Evolutionary conservation across 371 early-diverging fungal species (phyloP).

Genomic region (Mucor saturninus): DNA sequence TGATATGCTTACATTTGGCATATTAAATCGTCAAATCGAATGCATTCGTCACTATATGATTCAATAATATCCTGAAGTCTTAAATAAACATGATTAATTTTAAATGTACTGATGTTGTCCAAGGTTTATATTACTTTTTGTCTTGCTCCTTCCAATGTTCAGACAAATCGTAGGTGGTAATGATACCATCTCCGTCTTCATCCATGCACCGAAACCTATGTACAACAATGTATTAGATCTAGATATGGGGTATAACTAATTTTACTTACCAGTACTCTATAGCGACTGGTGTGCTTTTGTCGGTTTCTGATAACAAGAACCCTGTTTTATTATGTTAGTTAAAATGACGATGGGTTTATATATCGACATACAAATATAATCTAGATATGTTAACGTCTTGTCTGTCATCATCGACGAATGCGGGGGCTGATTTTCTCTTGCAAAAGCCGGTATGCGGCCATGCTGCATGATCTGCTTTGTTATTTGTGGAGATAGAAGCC

Average conservation of each 20-base stretch:
- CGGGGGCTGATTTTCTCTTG: conserved; percentile 2
- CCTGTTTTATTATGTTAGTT: conserved; percentile 36
- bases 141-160: conserved; percentile 87
- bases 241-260: too few relatives aligned
- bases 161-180: conserved; percentile 84
- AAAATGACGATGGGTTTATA: not conserved
- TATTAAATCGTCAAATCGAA: conserved; percentile 52
- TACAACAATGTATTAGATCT: not conserved
- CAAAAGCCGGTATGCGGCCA: conserved; percentile 41
- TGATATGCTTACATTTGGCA: conserved; percentile 43
- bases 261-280: conserved; percentile 83
- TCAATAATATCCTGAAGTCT: conserved; percentile 18
- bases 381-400: conserved; percentile 51
- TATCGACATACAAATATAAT: conserved; percentile 51
- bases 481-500: conserved; percentile 59
- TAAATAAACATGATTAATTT: not conserved
- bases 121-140: conserved; percentile 24
- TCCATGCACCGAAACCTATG: conserved; percentile 85
- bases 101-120: not conserved
- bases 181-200: conserved; percentile 86
- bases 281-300: conserved; percentile 78
- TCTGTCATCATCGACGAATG: not conserved
- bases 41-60: conserved; percentile 26
- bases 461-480: conserved; percentile 67
- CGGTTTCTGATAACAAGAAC: conserved; percentile 89